Evolutionary conservation across 179 eudicot species (phyloP).

Genomic region (Beta macrorhiza): DNA sequence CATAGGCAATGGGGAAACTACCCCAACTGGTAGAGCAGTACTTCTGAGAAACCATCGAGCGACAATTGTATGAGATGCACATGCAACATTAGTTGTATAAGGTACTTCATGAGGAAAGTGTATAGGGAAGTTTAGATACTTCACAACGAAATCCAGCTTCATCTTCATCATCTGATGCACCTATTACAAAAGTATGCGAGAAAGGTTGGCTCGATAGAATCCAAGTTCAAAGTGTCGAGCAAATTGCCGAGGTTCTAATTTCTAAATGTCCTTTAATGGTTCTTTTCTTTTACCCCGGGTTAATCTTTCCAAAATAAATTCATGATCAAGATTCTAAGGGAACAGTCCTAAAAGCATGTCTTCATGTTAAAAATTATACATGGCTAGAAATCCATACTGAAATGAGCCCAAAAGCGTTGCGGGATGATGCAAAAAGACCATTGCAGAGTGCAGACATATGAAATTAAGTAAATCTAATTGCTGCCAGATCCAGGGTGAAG

Average conservation of each 20-base stretch:
- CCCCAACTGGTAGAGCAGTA: too few species aligned
- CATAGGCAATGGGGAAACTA: neutral
- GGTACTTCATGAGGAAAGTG: neutral
- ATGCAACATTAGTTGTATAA: neutral
- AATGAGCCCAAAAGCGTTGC: neutral
- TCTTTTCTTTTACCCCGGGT: neutral
- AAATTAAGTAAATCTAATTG: neutral
- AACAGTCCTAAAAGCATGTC: neutral
- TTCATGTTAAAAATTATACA: neutral
- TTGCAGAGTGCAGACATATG: neutral
- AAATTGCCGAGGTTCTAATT: neutral
- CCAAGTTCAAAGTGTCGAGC: neutral
- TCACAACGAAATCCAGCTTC: constrained; percentile 5
- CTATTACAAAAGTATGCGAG: neutral
- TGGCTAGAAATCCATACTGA: neutral
- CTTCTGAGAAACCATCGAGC: neutral
- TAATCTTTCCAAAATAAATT: neutral
- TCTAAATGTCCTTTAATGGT: neutral
- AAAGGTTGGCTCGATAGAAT: neutral
- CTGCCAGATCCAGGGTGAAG: neutral
- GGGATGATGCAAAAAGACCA: neutral
- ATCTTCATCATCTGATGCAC: neutral
- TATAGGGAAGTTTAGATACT: neutral
- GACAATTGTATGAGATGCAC: neutral
- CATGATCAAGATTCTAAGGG: neutral